Percentiles rank a stretch among this genome's conserved stretches.
phyloP scores from a whole-genome alignment of 495 filamentous ascomycete genomes.

The Penicillium ochrochloron region DNA sequence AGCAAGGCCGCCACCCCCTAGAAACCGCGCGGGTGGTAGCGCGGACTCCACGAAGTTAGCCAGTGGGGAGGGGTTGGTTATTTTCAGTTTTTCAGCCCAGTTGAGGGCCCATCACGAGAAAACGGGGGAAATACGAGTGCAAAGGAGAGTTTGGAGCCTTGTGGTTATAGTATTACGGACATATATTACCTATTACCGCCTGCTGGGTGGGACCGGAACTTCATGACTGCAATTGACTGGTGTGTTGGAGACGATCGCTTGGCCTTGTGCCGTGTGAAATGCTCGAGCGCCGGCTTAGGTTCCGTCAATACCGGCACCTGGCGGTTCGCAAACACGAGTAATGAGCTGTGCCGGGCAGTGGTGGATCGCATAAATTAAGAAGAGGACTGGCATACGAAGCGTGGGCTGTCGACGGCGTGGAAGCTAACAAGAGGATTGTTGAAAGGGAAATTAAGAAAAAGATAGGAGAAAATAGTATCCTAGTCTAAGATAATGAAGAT shows the following conservation, averaged over 20 bases:
- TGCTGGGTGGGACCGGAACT: neutral
- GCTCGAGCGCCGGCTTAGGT: constrained; percentile 6
- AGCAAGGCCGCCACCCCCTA: constrained; percentile 45
- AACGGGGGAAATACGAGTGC: neutral
- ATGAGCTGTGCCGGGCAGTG: neutral
- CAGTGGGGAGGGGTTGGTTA: constrained; percentile 19
- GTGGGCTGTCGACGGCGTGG: too few species aligned
- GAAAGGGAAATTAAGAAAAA: neutral
- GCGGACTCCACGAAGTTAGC: constrained; percentile 29
- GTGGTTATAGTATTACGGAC: neutral
- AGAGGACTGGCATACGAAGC: neutral
- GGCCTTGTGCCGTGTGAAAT: constrained; percentile 3
- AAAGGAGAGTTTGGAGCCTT: neutral
- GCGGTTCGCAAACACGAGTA: neutral
- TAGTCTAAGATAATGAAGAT: too few species aligned
- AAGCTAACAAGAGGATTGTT: neutral
- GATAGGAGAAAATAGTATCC: too few species aligned
- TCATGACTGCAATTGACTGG: neutral
- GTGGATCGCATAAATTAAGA: neutral
- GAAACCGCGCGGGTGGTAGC: constrained; percentile 41
- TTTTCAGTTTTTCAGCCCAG: constrained; percentile 12
- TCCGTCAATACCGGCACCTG: constrained; percentile 7
- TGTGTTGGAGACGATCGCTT: constrained; percentile 15
- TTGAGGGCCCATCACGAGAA: constrained; percentile 11
- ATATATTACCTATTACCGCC: neutral